Evolutionary conservation across 257 asterid genomes (phyloP).

Genomic region (Agastache rugosa): DNA sequence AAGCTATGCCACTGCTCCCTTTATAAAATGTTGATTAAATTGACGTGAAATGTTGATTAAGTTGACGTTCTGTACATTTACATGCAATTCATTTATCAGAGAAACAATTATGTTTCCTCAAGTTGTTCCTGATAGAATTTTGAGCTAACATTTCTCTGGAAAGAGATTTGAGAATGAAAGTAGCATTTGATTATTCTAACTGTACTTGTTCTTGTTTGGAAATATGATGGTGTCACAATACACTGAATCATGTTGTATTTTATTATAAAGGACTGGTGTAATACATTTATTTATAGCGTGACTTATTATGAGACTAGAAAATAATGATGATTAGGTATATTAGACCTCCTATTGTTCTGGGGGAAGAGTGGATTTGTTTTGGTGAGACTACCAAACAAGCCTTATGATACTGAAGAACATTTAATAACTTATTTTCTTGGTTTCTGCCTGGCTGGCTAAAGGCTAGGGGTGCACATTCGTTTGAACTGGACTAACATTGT

Average conservation of each 20-base stretch:
- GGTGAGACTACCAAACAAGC: background rate
- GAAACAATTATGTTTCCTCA: background rate
- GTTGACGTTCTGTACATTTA: constrained; percentile 11
- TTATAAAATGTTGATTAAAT: background rate
- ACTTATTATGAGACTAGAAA: background rate
- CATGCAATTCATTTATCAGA: constrained; percentile 2
- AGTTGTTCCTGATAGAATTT: background rate
- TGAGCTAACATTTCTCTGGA: background rate
- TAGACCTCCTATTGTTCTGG: background rate
- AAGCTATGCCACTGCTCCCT: background rate
- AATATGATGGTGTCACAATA: constrained; percentile 3
- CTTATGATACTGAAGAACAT: background rate
- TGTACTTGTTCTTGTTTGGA: constrained; percentile 16
- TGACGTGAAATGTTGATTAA: background rate
- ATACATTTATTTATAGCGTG: background rate
- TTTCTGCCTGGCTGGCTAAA: background rate
- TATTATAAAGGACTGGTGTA: background rate
- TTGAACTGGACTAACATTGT: background rate
- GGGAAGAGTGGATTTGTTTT: background rate
- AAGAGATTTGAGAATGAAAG: constrained; percentile 18
- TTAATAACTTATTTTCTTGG: background rate
- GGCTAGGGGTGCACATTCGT: background rate
- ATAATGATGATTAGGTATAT: background rate
- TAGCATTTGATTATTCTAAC: background rate
- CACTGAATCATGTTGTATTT: background rate